Evolutionary conservation across 2,329 filamentous ascomycete species (phyloP), one percentile per base, ranked within the genome.

Genomic region (Hawksworthiomyces lignivorus): DNA sequence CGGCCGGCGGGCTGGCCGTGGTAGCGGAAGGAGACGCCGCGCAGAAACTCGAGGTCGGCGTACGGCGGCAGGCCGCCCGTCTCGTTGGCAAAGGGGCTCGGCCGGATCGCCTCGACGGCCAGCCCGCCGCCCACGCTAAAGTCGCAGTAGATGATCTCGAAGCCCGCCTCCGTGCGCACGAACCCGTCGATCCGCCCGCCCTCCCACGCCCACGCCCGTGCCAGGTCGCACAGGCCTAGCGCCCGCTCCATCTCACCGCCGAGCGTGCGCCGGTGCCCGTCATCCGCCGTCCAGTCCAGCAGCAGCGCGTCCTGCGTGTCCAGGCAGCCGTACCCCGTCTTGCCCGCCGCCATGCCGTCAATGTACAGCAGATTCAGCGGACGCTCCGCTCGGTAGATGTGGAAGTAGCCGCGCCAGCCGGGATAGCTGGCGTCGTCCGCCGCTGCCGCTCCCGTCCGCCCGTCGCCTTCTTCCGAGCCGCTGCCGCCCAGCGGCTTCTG

Each of bases 321-420:
- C 3, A 86, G 65, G 0, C 81, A 84, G 4, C 82, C 83, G 53
- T 79, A 75, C 2, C 53, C 37, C 0, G 74, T 75, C 50, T 87
- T 87, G 2, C 69, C 82, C 0, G 80, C 83, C 3, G 75, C 73
- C 66, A 81, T 79, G 4, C 83, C 83, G 53, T 87, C 84, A 14
- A 87, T 56, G 52, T 86, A 84, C 4, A 87, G 61, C 4, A 86
- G 63, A 10, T 70, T 69, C 1, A 86, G 62, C 5, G 72, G 63
- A 12, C 73, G 68, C 2, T 62, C 70, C 4, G 80, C 71, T 7
- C 67, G 67, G 54, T 86, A 87, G 0, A 73, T 80, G 52, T 87
- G 82, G 2, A 87, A 63, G 51, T 79, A 84, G 7, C 82, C 82
- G 20, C 61, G 58, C 1, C n/a, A n/a, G 27, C n/a, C 2, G 50